phyloP scores from a whole-genome alignment of 805 yeast genomes.

The Suhomyces vadensis region DNA sequence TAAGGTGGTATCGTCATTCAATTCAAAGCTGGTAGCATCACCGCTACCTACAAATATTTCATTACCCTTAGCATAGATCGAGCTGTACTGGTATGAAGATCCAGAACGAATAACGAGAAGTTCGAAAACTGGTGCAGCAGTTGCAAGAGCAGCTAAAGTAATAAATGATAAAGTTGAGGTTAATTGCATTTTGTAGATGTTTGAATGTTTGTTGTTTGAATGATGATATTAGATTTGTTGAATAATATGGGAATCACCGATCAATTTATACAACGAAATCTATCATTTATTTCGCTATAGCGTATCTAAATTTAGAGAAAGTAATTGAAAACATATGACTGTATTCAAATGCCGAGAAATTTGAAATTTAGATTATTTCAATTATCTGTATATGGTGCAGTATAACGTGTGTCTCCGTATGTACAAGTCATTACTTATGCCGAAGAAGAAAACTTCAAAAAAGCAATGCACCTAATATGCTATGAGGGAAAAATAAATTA shows the following conservation, averaged over 20 bases:
- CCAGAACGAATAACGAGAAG: slow-evolving; percentile 28
- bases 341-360: not conserved
- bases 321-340: not conserved
- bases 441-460: not conserved
- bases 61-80: slow-evolving; percentile 9
- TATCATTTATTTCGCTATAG: not conserved
- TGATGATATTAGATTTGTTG: slow-evolving; percentile 5
- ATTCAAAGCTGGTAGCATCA: slow-evolving; percentile 17
- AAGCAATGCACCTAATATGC: not conserved
- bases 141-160: slow-evolving; percentile 24
- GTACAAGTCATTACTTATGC: not conserved
- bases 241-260: not conserved
- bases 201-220: slow-evolving; percentile 1
- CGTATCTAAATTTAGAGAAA: not conserved
- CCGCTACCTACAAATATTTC: slow-evolving; percentile 14
- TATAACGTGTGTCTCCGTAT: not conserved
- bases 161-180: slow-evolving; percentile 19
- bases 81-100: slow-evolving; percentile 23
- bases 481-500: not conserved
- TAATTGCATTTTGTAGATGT: slow-evolving; percentile 14
- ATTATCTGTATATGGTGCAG: too few species aligned
- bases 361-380: too few species aligned
- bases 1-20: slow-evolving; percentile 26
- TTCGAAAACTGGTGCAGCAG: slow-evolving; percentile 23
- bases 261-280: not conserved